Conservation (phyloP, 2,329 filamentous ascomycete genomes). For the Hypoxylon sp. region DNA sequence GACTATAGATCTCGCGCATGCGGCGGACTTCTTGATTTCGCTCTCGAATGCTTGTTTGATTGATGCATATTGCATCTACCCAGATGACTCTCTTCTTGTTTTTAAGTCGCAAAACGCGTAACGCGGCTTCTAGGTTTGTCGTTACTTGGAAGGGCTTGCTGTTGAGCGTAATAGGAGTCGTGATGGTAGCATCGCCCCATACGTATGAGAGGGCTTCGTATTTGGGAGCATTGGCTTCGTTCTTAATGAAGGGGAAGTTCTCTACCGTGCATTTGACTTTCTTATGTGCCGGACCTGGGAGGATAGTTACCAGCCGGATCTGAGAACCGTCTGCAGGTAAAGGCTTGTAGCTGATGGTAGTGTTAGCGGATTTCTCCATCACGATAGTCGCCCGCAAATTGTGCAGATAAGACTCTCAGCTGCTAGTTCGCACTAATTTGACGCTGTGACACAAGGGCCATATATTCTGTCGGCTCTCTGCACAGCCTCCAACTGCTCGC, state of each 20-base stretch:
- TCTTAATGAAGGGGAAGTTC: constrained; percentile 18
- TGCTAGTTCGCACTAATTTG: background rate
- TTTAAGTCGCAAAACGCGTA: constrained; percentile 21
- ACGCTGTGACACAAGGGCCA: background rate
- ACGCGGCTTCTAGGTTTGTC: constrained; percentile 27
- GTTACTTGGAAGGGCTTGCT: constrained; percentile 22
- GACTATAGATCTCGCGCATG: constrained; percentile 33
- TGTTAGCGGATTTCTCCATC: constrained; percentile 16
- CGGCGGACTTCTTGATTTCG: constrained; percentile 36
- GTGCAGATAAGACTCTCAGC: background rate
- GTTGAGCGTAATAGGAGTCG: constrained; percentile 27
- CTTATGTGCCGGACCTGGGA: constrained; percentile 5
- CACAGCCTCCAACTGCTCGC: constrained; percentile 5
- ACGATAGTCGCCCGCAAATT: background rate
- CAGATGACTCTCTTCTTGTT: constrained; percentile 23
- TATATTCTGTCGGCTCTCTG: background rate
- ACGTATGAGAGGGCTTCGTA: constrained; percentile 38
- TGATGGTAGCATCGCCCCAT: constrained; percentile 30
- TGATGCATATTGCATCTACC: constrained; percentile 36
- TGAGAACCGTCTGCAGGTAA: constrained; percentile 25
- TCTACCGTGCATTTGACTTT: constrained; percentile 21
- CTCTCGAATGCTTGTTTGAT: constrained; percentile 28
- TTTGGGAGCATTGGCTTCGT: background rate
- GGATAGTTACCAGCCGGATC: constrained; percentile 26
- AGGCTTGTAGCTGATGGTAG: constrained; percentile 1